Evolutionary conservation across 192 early-diverging fungal genomes (phyloP).

Genomic region (Linnemannia hyalina): DNA sequence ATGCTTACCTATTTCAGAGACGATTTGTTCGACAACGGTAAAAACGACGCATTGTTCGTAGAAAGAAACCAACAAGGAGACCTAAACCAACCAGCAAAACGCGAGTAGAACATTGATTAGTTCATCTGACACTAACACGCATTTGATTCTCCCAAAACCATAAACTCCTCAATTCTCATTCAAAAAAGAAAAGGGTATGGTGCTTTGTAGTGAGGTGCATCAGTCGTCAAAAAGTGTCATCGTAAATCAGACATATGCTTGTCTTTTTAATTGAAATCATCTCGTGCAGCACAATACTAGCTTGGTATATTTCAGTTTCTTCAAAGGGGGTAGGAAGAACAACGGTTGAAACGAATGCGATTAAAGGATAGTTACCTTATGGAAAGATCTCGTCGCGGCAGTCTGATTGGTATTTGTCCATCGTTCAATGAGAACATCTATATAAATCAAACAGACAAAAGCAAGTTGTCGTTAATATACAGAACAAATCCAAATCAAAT

Average conservation of each 20-base stretch:
- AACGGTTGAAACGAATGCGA: not conserved
- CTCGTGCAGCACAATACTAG: conserved; percentile 50
- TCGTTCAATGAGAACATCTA: not conserved
- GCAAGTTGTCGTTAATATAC: not conserved
- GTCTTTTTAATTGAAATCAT: conserved; percentile 68
- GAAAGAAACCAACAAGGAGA: not conserved
- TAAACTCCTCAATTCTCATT: not conserved
- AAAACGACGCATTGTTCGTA: not conserved
- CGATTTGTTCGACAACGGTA: not conserved
- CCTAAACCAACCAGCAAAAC: not conserved
- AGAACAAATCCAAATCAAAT: not conserved
- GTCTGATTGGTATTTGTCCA: not conserved
- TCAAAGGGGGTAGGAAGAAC: not conserved
- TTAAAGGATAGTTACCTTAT: conserved; percentile 12
- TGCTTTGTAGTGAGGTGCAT: conserved; percentile 45
- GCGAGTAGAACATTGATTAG: not conserved
- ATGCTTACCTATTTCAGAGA: conserved; percentile 8
- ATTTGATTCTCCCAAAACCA: not conserved
- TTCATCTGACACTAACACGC: not conserved
- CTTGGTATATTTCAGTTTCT: not conserved
- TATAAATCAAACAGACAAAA: not conserved
- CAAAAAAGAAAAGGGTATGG: not conserved
- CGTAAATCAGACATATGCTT: conserved; percentile 73
- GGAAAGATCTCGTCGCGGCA: not conserved
- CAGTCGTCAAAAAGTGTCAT: conserved; percentile 60